Evolutionary conservation across 257 asterid genomes (phyloP).

Genomic region (Thymus mandschuricus): DNA sequence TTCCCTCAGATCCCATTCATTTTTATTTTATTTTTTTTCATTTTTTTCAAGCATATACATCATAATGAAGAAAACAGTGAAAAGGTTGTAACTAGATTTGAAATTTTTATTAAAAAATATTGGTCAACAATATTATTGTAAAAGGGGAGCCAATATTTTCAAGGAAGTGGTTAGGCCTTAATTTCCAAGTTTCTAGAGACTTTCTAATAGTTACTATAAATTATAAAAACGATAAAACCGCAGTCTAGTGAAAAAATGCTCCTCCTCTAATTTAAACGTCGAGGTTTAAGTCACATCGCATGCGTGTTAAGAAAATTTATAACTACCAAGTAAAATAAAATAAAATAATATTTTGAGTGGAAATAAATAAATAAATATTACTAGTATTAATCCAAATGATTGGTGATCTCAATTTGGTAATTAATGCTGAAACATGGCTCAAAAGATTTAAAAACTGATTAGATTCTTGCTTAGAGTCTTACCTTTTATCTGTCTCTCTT

Average conservation of each 20-base stretch:
- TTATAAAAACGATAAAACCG: no score
- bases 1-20: no score
- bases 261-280: no score
- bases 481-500: background rate
- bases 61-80: background rate
- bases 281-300: no score
- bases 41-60: background rate
- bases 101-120: constrained; percentile 9
- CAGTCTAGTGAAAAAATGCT: no score
- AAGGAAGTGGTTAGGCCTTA: constrained; percentile 27
- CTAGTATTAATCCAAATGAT: background rate
- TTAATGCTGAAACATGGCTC: constrained; percentile 2
- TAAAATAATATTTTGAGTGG: no score
- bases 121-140: constrained; percentile 26
- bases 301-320: no score
- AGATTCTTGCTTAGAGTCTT: constrained; percentile 32
- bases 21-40: background rate
- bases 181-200: background rate
- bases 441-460: constrained; percentile 11
- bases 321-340: no score
- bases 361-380: no score
- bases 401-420: background rate
- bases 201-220: background rate
- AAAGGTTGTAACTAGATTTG: background rate
- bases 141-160: constrained; percentile 7